Evolutionary conservation across 768 basidiomycete species (phyloP).

Genomic region (Basidioascus undulatus): DNA sequence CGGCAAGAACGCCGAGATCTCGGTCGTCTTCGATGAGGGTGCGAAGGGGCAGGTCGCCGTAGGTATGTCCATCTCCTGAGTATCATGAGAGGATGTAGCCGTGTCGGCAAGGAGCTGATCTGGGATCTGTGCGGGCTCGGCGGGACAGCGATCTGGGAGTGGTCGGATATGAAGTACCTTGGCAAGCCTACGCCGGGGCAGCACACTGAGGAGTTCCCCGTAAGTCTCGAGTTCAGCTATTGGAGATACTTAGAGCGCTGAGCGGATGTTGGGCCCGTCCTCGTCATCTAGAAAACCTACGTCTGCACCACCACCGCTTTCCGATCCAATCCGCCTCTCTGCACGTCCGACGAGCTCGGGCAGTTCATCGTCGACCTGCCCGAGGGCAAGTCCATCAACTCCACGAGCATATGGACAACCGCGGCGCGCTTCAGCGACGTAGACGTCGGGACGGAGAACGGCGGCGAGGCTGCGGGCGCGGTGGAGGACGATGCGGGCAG

Average conservation of each 20-base stretch:
- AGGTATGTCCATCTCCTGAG: too few relatives aligned
- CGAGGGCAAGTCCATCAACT: slow-evolving; percentile 30
- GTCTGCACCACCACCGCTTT: slow-evolving; percentile 73
- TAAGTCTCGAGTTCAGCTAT: too few relatives aligned
- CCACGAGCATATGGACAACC: slow-evolving; percentile 74
- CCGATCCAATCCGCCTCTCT: slow-evolving; percentile 39
- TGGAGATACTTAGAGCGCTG: too few relatives aligned
- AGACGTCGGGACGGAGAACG: background rate
- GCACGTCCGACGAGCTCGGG: slow-evolving; percentile 46
- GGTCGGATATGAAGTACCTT: too few relatives aligned
- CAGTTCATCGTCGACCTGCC: slow-evolving; percentile 67
- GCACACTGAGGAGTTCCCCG: too few relatives aligned
- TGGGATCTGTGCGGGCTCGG: slow-evolving; percentile 34
- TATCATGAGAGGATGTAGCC: too few relatives aligned
- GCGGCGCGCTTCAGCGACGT: slow-evolving; percentile 35
- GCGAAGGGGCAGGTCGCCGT: too few relatives aligned
- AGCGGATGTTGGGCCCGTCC: too few relatives aligned
- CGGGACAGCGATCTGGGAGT: too few relatives aligned
- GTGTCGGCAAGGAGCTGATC: too few relatives aligned
- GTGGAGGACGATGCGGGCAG: background rate
- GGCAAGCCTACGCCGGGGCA: too few relatives aligned
- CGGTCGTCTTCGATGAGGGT: slow-evolving; percentile 31
- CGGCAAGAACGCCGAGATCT: slow-evolving; percentile 49
- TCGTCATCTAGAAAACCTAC: slow-evolving; percentile 91
- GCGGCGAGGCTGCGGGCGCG: background rate